phyloP scores from a whole-genome alignment of 148 eudicot genomes.

The Silene conica region DNA sequence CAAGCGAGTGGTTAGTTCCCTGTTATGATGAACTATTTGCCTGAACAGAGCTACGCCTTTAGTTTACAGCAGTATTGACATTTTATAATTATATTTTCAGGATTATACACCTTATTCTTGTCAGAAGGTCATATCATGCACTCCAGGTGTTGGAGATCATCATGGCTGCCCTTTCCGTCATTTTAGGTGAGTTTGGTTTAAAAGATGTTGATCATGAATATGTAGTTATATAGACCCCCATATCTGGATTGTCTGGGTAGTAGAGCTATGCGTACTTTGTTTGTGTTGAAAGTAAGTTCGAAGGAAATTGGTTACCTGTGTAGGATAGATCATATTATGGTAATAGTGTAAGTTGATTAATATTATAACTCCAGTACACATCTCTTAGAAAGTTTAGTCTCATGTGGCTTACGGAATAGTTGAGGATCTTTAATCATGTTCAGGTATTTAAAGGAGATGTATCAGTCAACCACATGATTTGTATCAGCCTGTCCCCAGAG shows the following conservation, averaged over 20 bases:
- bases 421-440: not conserved
- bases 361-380: not conserved
- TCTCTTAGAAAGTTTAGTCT: not conserved
- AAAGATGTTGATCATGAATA: too few relatives aligned
- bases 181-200: conserved; percentile 58
- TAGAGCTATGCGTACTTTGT: not conserved
- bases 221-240: too few relatives aligned
- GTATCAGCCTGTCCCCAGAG: not conserved
- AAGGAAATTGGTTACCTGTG: not conserved
- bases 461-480: not conserved
- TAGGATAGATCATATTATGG: not conserved
- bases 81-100: conserved; percentile 32
- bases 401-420: not conserved
- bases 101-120: conserved; percentile 86
- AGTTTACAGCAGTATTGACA: not conserved
- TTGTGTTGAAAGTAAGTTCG: not conserved
- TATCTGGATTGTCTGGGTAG: not conserved
- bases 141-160: conserved; percentile 94
- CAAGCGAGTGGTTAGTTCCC: conserved; percentile 55
- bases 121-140: conserved; percentile 64
- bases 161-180: conserved; percentile 99
- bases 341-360: not conserved
- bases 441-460: not conserved
- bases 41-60: not conserved
- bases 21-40: not conserved